Conservation (phyloP, 1,284 basidiomycete species). For the Gymnopus androsaceus region DNA sequence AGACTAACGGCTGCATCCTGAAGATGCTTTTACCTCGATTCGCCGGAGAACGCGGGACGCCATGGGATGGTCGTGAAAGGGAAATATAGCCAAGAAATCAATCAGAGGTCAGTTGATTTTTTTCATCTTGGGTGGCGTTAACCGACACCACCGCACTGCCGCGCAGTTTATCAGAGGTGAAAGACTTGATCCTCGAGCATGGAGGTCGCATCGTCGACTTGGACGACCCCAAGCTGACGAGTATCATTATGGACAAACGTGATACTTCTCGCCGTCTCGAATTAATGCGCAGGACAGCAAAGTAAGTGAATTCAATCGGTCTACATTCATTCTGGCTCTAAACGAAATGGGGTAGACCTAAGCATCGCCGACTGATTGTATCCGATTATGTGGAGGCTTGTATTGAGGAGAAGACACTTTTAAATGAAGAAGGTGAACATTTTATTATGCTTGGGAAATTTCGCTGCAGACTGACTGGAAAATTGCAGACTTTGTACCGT, state of each 20-base stretch:
- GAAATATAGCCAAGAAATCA: conserved; percentile 55
- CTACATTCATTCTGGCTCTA: background rate
- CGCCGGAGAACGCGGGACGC: conserved; percentile 66
- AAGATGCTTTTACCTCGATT: conserved; percentile 88
- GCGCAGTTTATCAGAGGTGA: conserved; percentile 63
- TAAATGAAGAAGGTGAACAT: conserved; percentile 73
- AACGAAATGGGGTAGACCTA: conserved; percentile 52
- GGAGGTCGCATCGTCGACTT: conserved; percentile 75
- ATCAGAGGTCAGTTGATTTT: conserved; percentile 45
- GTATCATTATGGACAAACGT: conserved; percentile 80
- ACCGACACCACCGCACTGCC: no score
- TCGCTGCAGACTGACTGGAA: background rate
- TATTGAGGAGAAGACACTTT: conserved; percentile 75
- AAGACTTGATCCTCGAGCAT: conserved; percentile 56
- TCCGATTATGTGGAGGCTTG: conserved; percentile 77
- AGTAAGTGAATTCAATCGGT: conserved; percentile 44
- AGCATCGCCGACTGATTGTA: conserved; percentile 76
- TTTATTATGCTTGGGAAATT: background rate
- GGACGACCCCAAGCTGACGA: conserved; percentile 77
- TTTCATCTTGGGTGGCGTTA: no score
- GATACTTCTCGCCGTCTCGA: conserved; percentile 71
- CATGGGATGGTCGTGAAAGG: conserved; percentile 61
- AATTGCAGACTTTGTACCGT: conserved; percentile 19
- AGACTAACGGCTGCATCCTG: background rate
- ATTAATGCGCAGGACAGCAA: conserved; percentile 69